phyloP scores from a whole-genome alignment of 1,139 yeast genomes.

The Arxiozyma heterogenica region DNA sequence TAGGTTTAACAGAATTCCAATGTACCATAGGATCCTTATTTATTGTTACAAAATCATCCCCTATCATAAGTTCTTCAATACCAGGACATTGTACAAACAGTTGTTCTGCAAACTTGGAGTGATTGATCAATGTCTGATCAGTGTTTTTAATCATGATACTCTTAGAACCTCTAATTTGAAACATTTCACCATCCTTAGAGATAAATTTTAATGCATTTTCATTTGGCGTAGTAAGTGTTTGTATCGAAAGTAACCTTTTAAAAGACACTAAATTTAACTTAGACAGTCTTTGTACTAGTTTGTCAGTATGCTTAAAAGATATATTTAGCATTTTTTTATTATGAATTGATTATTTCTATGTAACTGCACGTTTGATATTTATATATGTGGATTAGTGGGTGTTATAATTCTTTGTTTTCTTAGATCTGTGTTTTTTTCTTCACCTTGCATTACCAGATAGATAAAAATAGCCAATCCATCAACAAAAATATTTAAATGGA shows the following conservation, averaged over 20 bases:
- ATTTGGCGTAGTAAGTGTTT: slow-evolving; percentile 75
- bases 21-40: slow-evolving; percentile 50
- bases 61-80: slow-evolving; percentile 80
- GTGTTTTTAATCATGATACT: slow-evolving; percentile 45
- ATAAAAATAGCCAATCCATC: not conserved
- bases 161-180: slow-evolving; percentile 44
- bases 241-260: slow-evolving; percentile 32
- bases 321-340: not conserved
- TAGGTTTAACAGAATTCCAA: slow-evolving; percentile 84
- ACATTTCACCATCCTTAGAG: slow-evolving; percentile 51
- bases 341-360: not conserved
- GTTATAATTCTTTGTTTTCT: not conserved
- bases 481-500: too few relatives aligned
- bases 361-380: too few relatives aligned
- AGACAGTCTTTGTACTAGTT: not conserved
- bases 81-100: slow-evolving; percentile 73
- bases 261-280: not conserved
- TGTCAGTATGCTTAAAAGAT: not conserved
- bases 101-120: slow-evolving; percentile 72
- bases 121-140: slow-evolving; percentile 56
- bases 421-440: not conserved
- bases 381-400: not conserved
- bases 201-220: slow-evolving; percentile 84
- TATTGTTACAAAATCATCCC: slow-evolving; percentile 76
- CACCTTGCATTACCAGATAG: too few relatives aligned